phyloP scores from a whole-genome alignment of 2,329 filamentous ascomycete genomes.

The Cryphonectria parasitica region DNA sequence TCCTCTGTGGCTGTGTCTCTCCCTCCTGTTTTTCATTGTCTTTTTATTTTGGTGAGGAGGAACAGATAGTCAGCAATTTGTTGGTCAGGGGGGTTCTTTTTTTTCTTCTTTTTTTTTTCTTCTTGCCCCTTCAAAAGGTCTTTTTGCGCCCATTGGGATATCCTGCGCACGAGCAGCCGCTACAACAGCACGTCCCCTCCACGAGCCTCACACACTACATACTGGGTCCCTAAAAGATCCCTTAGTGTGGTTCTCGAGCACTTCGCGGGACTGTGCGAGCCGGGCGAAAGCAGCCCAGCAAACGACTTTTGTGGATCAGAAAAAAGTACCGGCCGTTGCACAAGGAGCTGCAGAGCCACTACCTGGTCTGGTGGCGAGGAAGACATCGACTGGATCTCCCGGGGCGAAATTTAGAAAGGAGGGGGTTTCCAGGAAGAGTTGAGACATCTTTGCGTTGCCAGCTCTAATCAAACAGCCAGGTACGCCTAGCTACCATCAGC shows the following conservation, averaged over 20 bases:
- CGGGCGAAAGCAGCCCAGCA: slow-evolving; percentile 16
- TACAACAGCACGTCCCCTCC: slow-evolving; percentile 21
- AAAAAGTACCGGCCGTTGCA: slow-evolving; percentile 24
- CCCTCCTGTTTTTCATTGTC: background rate
- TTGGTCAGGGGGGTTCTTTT: slow-evolving; percentile 12
- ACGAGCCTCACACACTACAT: slow-evolving; percentile 21
- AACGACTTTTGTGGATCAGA: slow-evolving; percentile 19
- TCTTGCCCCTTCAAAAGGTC: background rate
- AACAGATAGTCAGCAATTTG: slow-evolving; percentile 2
- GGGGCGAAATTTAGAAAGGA: slow-evolving; percentile 12
- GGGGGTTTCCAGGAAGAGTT: slow-evolving; percentile 16
- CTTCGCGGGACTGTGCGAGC: slow-evolving; percentile 6
- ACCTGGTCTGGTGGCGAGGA: slow-evolving; percentile 20
- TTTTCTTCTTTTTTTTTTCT: too few species aligned
- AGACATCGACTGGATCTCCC: slow-evolving; percentile 13
- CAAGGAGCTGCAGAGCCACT: slow-evolving; percentile 29
- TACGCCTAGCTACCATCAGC: slow-evolving; percentile 9
- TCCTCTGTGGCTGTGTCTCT: slow-evolving; percentile 10
- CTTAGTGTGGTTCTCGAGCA: slow-evolving; percentile 3
- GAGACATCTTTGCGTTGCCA: slow-evolving; percentile 56
- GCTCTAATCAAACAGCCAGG: slow-evolving; percentile 51
- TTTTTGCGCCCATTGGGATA: slow-evolving; percentile 14
- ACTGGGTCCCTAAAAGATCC: background rate
- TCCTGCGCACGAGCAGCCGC: slow-evolving; percentile 18
- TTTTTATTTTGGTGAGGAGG: background rate